These are phyloP conservation scores for Tricholomella constricta DNA, from an alignment of 768 basidiomycete species.

Conservation along the genomic window DNA sequence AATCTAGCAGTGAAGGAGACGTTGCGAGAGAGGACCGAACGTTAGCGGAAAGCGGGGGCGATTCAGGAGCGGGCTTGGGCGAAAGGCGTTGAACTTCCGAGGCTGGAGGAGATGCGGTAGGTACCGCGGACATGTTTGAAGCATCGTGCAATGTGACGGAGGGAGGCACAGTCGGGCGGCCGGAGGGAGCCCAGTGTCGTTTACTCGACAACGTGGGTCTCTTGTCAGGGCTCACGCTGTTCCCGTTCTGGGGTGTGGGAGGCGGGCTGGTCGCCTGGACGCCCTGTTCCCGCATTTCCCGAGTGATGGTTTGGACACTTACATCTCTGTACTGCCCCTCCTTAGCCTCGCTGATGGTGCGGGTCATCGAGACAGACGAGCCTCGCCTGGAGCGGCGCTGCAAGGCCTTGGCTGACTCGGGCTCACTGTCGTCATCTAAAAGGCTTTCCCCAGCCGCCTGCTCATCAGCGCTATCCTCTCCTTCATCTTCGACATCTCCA, in stretches of 20 bases:
- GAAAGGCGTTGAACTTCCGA: conserved; percentile 7
- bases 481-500: conserved; percentile 80
- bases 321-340: conserved; percentile 63
- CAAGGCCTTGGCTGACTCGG: conserved; percentile 26
- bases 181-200: conserved; percentile 33
- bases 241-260: conserved; percentile 14
- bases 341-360: conserved; percentile 41
- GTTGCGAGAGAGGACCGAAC: conserved; percentile 4
- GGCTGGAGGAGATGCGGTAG: conserved; percentile 20
- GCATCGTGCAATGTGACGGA: conserved; percentile 25
- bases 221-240: conserved; percentile 6
- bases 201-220: conserved; percentile 20
- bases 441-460: conserved; percentile 26
- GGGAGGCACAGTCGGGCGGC: conserved; percentile 21
- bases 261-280: conserved; percentile 55
- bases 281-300: conserved; percentile 53
- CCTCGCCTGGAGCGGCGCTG: conserved; percentile 35
- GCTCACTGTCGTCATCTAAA: conserved; percentile 39
- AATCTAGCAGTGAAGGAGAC: conserved; percentile 10
- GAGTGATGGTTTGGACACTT: conserved; percentile 70
- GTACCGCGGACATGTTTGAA: conserved; percentile 20
- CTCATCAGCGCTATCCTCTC: conserved; percentile 50
- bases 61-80: neutral
- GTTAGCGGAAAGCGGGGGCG: conserved; percentile 20
- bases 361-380: conserved; percentile 36